Percentiles rank a stretch among this genome's conserved stretches.
These are phyloP conservation scores for Schizochytrium sp. DNA, from an alignment of 108 stramenopile species.

Conservation along the genomic window DNA sequence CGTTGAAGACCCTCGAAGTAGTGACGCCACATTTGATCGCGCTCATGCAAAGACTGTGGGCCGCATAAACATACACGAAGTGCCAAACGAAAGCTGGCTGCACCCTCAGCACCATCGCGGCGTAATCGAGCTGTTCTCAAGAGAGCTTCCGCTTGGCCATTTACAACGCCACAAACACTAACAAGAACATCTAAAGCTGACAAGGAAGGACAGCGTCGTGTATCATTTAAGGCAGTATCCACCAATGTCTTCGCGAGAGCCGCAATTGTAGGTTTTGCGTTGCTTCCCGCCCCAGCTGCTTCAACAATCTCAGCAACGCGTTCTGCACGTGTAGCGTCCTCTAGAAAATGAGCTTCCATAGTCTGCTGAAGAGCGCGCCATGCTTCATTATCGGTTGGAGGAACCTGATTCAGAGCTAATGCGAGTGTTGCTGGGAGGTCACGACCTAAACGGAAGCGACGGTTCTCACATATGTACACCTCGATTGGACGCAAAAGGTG, in stretches of 20 bases:
- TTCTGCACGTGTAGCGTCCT: background rate
- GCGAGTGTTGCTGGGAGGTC: background rate
- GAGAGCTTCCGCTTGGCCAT: background rate
- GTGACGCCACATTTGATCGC: background rate
- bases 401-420: background rate
- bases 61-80: background rate
- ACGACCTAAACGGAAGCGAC: background rate
- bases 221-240: background rate
- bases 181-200: background rate
- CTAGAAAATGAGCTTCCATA: background rate
- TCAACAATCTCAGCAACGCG: background rate
- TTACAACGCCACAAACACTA: background rate
- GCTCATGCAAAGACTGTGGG: background rate
- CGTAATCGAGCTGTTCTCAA: background rate
- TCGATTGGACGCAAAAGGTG: constrained; percentile 18
- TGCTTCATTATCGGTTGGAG: background rate
- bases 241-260: background rate
- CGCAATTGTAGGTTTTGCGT: background rate
- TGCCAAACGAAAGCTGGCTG: constrained; percentile 16
- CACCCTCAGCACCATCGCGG: background rate
- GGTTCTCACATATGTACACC: background rate
- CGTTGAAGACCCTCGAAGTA: background rate
- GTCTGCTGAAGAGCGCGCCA: background rate
- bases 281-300: background rate
- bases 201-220: constrained; percentile 2